Conservation (phyloP, 2,329 filamentous ascomycete genomes). For the Balansia obtecta region DNA sequence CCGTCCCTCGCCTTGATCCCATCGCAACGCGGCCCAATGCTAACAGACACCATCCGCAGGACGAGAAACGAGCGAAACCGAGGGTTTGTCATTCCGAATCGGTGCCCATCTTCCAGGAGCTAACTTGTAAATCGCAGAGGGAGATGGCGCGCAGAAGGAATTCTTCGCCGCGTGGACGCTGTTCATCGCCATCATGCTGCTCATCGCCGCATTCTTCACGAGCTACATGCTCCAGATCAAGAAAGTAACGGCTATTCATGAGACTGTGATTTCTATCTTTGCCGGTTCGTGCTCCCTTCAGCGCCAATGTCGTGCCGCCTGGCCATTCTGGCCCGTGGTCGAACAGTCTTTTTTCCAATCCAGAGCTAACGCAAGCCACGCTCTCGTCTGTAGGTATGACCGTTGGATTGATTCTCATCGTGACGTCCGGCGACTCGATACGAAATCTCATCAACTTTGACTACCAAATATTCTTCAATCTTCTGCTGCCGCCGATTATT, state of each 20-base stretch:
- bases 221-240: slow-evolving; percentile 95
- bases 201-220: slow-evolving; percentile 89
- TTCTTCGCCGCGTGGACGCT: slow-evolving; percentile 93
- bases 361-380: neutral
- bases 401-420: slow-evolving; percentile 75
- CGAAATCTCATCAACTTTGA: slow-evolving; percentile 90
- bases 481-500: slow-evolving; percentile 96
- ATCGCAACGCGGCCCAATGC: neutral
- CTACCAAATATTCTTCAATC: slow-evolving; percentile 99
- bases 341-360: neutral
- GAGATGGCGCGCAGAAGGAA: slow-evolving; percentile 82
- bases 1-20: slow-evolving; percentile 5
- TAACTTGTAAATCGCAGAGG: slow-evolving; percentile 31
- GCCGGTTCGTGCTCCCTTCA: slow-evolving; percentile 46
- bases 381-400: slow-evolving; percentile 62
- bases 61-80: slow-evolving; percentile 19
- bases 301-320: neutral
- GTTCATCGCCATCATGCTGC: slow-evolving; percentile 88
- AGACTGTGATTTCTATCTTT: slow-evolving; percentile 97
- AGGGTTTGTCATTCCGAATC: slow-evolving; percentile 16
- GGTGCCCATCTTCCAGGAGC: neutral
- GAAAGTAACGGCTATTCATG: slow-evolving; percentile 94
- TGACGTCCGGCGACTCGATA: slow-evolving; percentile 72
- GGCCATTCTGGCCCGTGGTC: no score
- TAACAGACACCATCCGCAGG: slow-evolving; percentile 4